These are phyloP conservation scores for Microthlaspi erraticum DNA, from an alignment of 345 rosid genomes.

Conservation along the genomic window DNA sequence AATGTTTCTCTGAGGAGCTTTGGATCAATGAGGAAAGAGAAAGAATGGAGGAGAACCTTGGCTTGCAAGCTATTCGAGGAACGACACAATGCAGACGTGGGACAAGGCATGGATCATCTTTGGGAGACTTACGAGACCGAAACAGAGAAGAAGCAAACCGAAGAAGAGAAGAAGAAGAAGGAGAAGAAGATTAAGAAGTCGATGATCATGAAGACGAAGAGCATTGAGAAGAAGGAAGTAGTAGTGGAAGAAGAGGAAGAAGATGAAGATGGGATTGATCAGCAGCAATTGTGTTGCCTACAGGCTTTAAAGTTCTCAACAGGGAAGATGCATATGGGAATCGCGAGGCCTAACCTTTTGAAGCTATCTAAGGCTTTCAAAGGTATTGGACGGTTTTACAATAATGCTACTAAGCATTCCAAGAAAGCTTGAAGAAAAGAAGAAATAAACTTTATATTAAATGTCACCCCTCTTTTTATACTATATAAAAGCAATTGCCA, in stretches of 20 bases:
- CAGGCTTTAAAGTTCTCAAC: slow-evolving; percentile 90
- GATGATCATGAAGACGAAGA: slow-evolving; percentile 23
- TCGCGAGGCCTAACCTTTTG: slow-evolving; percentile 78
- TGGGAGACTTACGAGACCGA: slow-evolving; percentile 90
- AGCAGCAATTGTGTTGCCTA: slow-evolving; percentile 76
- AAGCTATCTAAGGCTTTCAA: slow-evolving; percentile 75
- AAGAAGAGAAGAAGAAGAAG: slow-evolving; percentile 37
- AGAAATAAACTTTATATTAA: slow-evolving; percentile 12
- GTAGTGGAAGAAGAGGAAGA: slow-evolving; percentile 42
- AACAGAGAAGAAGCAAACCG: slow-evolving; percentile 30
- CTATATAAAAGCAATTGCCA: not conserved
- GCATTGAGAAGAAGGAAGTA: slow-evolving; percentile 32
- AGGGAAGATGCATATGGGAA: slow-evolving; percentile 89
- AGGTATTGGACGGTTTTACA: slow-evolving; percentile 80
- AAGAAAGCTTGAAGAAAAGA: slow-evolving; percentile 50
- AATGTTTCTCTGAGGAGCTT: slow-evolving; percentile 51
- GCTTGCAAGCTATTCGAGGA: slow-evolving; percentile 96
- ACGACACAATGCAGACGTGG: slow-evolving; percentile 57
- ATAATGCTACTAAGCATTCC: slow-evolving; percentile 54
- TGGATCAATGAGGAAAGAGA: slow-evolving; percentile 86
- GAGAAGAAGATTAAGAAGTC: slow-evolving; percentile 51
- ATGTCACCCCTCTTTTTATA: slow-evolving; percentile 6
- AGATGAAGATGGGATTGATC: slow-evolving; percentile 61
- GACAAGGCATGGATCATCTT: slow-evolving; percentile 86
- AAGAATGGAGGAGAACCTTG: slow-evolving; percentile 95